Conservation (phyloP, 495 filamentous ascomycete species). For the Jackrogersella multiformis region DNA sequence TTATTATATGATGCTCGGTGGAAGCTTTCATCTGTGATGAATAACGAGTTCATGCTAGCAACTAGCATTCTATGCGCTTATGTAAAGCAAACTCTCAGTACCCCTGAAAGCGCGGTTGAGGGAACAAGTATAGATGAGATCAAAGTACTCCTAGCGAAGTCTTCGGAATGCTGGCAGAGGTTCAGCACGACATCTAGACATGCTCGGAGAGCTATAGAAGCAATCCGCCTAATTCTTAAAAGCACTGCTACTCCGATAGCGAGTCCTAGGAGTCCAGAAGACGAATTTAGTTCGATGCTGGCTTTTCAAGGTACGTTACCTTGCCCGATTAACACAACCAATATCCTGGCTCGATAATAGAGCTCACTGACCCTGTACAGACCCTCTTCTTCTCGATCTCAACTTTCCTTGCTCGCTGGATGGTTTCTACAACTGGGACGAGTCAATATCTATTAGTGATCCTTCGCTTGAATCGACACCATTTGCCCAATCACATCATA, state of each 20-base stretch:
- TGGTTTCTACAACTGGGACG: slow-evolving; percentile 22
- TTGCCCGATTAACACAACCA: not conserved
- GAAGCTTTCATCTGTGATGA: slow-evolving; percentile 48
- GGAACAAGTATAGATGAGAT: slow-evolving; percentile 18
- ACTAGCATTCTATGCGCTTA: slow-evolving; percentile 52
- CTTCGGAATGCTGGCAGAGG: slow-evolving; percentile 34
- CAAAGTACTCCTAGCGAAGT: slow-evolving; percentile 27
- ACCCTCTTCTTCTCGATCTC: slow-evolving; percentile 36
- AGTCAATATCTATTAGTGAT: slow-evolving; percentile 14
- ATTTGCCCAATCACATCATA: slow-evolving; percentile 1
- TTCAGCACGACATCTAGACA: slow-evolving; percentile 31
- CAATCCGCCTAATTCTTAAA: slow-evolving; percentile 30
- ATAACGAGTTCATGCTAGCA: slow-evolving; percentile 50
- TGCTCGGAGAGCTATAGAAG: slow-evolving; percentile 32
- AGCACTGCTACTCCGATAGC: slow-evolving; percentile 5
- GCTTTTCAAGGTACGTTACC: slow-evolving; percentile 34
- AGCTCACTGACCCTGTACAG: slow-evolving; percentile 12
- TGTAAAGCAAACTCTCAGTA: slow-evolving; percentile 33
- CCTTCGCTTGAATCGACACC: slow-evolving; percentile 11
- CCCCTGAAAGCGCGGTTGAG: slow-evolving; percentile 15
- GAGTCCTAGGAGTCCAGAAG: slow-evolving; percentile 14
- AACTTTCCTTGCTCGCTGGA: slow-evolving; percentile 29
- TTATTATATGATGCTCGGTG: slow-evolving; percentile 48
- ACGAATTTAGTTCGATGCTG: slow-evolving; percentile 21
- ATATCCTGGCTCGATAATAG: not conserved